Evolutionary conservation across 805 yeast species (phyloP).

Genomic region (Teunomyces stri): DNA sequence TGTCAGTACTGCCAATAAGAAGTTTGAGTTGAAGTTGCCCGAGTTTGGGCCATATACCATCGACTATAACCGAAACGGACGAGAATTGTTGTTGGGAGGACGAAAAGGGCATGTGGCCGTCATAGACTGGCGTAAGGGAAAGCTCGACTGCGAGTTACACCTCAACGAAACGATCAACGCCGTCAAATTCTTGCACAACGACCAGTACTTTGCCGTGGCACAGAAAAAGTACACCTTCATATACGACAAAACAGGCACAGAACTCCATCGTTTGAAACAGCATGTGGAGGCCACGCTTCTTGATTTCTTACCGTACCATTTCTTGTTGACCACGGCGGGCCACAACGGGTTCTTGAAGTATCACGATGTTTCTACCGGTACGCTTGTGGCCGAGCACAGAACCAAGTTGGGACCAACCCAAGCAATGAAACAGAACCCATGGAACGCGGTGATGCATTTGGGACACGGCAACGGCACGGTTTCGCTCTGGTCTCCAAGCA

Average conservation of each 20-base stretch:
- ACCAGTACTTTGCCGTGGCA: constrained; percentile 93
- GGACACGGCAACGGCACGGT: constrained; percentile 95
- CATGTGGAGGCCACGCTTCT: constrained; percentile 82
- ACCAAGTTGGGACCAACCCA: constrained; percentile 90
- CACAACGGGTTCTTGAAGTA: constrained; percentile 84
- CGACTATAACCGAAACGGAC: constrained; percentile 85
- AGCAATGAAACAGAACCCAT: constrained; percentile 86
- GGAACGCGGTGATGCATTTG: constrained; percentile 91
- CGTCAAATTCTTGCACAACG: constrained; percentile 86
- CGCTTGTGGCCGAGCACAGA: constrained; percentile 73
- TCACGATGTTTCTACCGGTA: constrained; percentile 95
- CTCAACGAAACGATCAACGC: constrained; percentile 88
- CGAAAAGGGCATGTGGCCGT: constrained; percentile 92
- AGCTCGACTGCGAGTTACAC: constrained; percentile 74
- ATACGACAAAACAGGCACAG: constrained; percentile 88
- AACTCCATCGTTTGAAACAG: constrained; percentile 85
- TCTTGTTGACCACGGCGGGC: constrained; percentile 82
- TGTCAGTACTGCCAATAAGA: constrained; percentile 67
- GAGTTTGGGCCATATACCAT: constrained; percentile 84
- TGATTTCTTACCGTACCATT: constrained; percentile 92
- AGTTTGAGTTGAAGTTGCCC: constrained; percentile 66
- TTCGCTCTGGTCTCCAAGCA: constrained; percentile 88
- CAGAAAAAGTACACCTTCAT: constrained; percentile 93
- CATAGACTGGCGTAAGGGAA: constrained; percentile 92
- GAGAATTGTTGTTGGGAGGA: constrained; percentile 82